Conservation (phyloP, 768 basidiomycete genomes). For the Mycena chlorophos region DNA sequence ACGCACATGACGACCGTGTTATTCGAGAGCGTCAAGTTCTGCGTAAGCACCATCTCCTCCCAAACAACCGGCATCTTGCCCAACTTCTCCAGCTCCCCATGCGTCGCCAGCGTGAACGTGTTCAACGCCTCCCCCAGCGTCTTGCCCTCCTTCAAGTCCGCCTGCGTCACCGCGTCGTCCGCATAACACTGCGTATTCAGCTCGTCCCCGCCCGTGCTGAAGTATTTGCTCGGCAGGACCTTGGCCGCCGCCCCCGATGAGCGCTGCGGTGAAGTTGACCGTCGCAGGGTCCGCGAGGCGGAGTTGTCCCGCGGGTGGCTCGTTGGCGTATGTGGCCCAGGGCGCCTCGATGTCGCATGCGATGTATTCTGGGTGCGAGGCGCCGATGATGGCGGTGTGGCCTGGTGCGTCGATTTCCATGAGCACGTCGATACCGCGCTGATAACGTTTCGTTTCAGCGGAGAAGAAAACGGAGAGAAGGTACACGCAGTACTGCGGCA, state of each 20-base stretch:
- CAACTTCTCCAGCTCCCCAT: constrained; percentile 49
- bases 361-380: constrained; percentile 69
- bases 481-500: constrained; percentile 47
- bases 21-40: constrained; percentile 48
- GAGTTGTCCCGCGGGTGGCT: constrained; percentile 83
- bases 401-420: constrained; percentile 84
- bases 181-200: constrained; percentile 64
- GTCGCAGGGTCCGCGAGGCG: constrained; percentile 65
- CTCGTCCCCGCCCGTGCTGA: constrained; percentile 84
- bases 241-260: constrained; percentile 55
- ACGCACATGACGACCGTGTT: constrained; percentile 59
- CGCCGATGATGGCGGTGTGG: constrained; percentile 66
- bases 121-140: constrained; percentile 67
- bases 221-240: constrained; percentile 56
- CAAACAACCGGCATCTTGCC: constrained; percentile 83
- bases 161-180: constrained; percentile 60
- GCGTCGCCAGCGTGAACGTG: constrained; percentile 60
- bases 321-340: constrained; percentile 62
- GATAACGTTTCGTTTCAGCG: constrained; percentile 7
- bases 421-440: constrained; percentile 75
- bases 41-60: constrained; percentile 74
- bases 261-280: constrained; percentile 53
- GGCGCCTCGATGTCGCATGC: constrained; percentile 62
- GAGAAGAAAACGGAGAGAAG: constrained; percentile 38
- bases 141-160: constrained; percentile 49